A percentile compares a stretch with the other conserved stretches of the same genome.
These are phyloP conservation scores for Pyrrhoderma noxium DNA, from an alignment of 1,284 basidiomycete genomes.

Conservation along the genomic window DNA sequence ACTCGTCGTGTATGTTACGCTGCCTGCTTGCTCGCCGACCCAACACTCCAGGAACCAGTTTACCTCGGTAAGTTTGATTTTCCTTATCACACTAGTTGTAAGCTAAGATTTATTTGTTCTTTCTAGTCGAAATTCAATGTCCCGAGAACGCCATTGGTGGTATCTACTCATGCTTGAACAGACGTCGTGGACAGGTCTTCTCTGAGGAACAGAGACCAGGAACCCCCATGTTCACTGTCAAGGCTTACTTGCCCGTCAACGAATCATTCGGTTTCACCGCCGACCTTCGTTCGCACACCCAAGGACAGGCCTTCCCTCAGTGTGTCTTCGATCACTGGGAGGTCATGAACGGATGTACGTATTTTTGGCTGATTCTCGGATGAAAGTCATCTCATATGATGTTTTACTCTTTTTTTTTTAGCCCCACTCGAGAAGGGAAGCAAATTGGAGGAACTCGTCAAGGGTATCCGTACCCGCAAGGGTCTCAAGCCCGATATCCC, in stretches of 20 bases:
- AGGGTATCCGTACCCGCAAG: slow-evolving; percentile 81
- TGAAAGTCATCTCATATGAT: no score
- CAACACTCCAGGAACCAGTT: slow-evolving; percentile 93
- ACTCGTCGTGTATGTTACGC: slow-evolving; percentile 97
- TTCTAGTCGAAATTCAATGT: slow-evolving; percentile 90
- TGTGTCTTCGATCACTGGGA: slow-evolving; percentile 93
- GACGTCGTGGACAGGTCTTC: slow-evolving; percentile 98
- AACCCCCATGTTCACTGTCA: slow-evolving; percentile 99
- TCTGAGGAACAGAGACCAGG: slow-evolving; percentile 95
- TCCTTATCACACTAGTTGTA: neutral
- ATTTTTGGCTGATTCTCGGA: no score
- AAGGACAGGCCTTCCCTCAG: slow-evolving; percentile 98
- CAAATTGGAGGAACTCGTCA: slow-evolving; percentile 87
- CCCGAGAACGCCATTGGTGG: slow-evolving; percentile 98
- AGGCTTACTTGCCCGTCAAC: slow-evolving; percentile 94
- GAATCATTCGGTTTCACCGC: slow-evolving; percentile 99
- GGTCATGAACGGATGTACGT: slow-evolving; percentile 72
- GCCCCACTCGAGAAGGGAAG: slow-evolving; percentile 78
- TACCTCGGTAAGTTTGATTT: slow-evolving; percentile 63
- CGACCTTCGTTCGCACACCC: slow-evolving; percentile 87
- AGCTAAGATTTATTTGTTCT: slow-evolving; percentile 6
- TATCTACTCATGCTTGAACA: slow-evolving; percentile 95
- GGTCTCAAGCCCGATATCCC: slow-evolving; percentile 93
- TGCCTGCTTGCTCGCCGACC: slow-evolving; percentile 86
- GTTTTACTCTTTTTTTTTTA: slow-evolving; percentile 23